Evolutionary conservation across 2,329 filamentous ascomycete species (phyloP), one percentile per base, ranked within the genome.

Genomic region (Pyricularia sp.): DNA sequence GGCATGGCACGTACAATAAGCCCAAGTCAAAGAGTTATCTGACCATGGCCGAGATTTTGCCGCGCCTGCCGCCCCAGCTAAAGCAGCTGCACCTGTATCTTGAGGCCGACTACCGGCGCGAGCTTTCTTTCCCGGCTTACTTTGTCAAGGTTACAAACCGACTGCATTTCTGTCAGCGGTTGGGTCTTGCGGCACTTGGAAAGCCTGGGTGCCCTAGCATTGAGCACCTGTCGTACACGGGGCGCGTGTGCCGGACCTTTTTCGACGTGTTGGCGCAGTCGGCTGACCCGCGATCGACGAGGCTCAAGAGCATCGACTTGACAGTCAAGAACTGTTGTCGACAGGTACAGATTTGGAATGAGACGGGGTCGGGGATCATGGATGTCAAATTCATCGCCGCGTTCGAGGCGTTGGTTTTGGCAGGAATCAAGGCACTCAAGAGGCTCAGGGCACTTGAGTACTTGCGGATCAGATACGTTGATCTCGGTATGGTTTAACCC

Each of bases 301-400:
- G 79, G 20, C 83, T 93, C 64, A 87, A 87, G 77, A 89, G 87
- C 1, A 82, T 93, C 26, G 90, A 93, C 73, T 78, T 93, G 64
- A 89, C 89, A 0, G 88, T 93, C 69, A 92, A 92, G 79, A 92
- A 92, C 71, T 90, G 89, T 76, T 93, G 91, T 73, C 85, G 89
- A 3, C 80, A 83, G 63, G 76, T 82, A 70, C 77, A 79, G 65
- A 79, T 80, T 71, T 88, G 82, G 80, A 84, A 88, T 71, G 89
- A 91, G 72, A 84, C 85, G 0, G 89, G 88, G 2, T 90, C 88
- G 2, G 89, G 90, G 0, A 90, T 92, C 70, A 89, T 88, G 25
- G 90, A 92, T 73, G 85, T 90, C 80, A 83, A 86, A 33, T 93
- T 93, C 72, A 92, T 93, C 72, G 81, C 84, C 28, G 86, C 88